phyloP scores from a whole-genome alignment of 2,329 filamentous ascomycete species.

The Colletotrichum sp. region DNA sequence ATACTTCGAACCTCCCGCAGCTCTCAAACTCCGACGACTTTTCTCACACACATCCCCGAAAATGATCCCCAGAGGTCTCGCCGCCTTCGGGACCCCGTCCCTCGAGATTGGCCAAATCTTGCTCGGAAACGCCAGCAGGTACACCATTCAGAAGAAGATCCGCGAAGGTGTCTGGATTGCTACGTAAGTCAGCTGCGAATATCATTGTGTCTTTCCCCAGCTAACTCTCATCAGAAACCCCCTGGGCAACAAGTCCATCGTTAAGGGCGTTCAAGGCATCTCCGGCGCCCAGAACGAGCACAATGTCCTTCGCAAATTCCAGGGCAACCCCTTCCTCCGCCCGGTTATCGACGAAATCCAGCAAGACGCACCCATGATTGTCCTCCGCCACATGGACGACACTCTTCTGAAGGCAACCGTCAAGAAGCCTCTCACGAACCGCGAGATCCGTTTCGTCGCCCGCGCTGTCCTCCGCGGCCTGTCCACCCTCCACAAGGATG shows the following conservation, averaged over 20 bases:
- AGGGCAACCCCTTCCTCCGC: conserved; percentile 19
- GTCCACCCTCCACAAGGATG: conserved; percentile 16
- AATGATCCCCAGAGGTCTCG: conserved; percentile 18
- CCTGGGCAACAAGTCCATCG: conserved; percentile 15
- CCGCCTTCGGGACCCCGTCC: conserved; percentile 15
- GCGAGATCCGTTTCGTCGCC: conserved; percentile 18
- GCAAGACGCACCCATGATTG: conserved; percentile 20
- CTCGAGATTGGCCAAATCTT: conserved; percentile 19
- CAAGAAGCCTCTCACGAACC: conserved; percentile 19
- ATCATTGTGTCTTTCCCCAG: neutral
- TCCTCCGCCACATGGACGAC: conserved; percentile 19
- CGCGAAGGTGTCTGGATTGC: conserved; percentile 20
- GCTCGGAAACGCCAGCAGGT: conserved; percentile 16
- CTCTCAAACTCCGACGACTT: neutral
- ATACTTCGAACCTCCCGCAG: neutral
- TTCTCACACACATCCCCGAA: neutral
- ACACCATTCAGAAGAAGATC: conserved; percentile 22
- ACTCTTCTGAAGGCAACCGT: conserved; percentile 16
- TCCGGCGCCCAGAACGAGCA: conserved; percentile 19
- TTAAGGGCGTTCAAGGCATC: conserved; percentile 18
- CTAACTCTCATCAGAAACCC: conserved; percentile 1
- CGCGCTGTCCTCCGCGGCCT: conserved; percentile 16
- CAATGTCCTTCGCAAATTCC: conserved; percentile 18
- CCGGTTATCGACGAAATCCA: conserved; percentile 20
- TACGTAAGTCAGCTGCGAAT: neutral